A percentile compares a stretch with the other conserved stretches of the same genome.
Conservation (phyloP, 768 basidiomycete species). For the Leucocoprinus birnbaumii region DNA sequence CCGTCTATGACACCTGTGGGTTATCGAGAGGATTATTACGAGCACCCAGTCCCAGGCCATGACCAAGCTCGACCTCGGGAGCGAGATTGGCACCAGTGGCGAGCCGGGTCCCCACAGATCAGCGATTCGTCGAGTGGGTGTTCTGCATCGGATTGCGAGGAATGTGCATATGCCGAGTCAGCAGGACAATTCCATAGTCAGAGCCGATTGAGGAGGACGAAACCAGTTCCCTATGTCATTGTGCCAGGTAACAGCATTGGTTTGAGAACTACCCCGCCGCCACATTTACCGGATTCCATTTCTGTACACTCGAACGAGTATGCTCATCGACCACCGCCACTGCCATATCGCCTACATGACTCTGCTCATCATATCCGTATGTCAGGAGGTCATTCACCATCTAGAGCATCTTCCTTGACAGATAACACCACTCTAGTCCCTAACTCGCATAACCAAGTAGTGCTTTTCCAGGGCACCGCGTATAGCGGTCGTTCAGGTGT, state of each 20-base stretch:
- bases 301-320: neutral
- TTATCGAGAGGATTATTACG: neutral
- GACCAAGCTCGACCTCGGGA: neutral
- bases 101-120: neutral
- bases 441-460: conserved; percentile 6
- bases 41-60: neutral
- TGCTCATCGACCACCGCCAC: neutral
- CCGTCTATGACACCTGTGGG: neutral
- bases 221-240: conserved; percentile 4
- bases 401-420: neutral
- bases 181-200: neutral
- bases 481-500: neutral
- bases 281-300: neutral
- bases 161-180: conserved; percentile 3
- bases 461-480: neutral
- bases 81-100: neutral
- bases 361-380: neutral
- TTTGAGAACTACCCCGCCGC: neutral
- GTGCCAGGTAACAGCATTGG: neutral
- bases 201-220: neutral
- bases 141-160: conserved; percentile 5
- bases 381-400: neutral
- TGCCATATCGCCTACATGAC: conserved; percentile 3
- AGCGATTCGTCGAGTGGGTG: conserved; percentile 4
- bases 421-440: neutral